Percentiles rank a stretch among this genome's conserved stretches.
Conservation (phyloP, 495 filamentous ascomycete species). For the Aspergillus hancockii region DNA sequence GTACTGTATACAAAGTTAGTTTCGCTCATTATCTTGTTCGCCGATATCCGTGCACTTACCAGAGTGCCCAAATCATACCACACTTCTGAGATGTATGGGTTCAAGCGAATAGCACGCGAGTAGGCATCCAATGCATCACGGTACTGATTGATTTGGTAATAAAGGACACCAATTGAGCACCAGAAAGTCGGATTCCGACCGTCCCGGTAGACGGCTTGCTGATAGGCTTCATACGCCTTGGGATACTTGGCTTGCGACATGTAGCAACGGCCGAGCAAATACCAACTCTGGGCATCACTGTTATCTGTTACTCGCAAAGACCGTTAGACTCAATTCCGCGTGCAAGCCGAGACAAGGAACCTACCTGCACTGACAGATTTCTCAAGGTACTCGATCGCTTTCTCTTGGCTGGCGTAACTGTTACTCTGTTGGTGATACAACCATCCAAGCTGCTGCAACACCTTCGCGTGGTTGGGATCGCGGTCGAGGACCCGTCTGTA, state of each 20-base stretch:
- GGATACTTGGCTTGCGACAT: constrained; percentile 99
- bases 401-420: constrained; percentile 86
- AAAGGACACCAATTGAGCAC: constrained; percentile 99
- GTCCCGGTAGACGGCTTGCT: constrained; percentile 98
- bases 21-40: constrained; percentile 3
- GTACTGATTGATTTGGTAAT: constrained; percentile 99
- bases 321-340: constrained; percentile 2
- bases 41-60: constrained; percentile 55
- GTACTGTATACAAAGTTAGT: constrained; percentile 51
- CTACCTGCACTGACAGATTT: constrained; percentile 93
- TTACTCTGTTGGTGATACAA: constrained; percentile 94
- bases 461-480: constrained; percentile 96
- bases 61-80: constrained; percentile 99
- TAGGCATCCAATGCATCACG: constrained; percentile 98
- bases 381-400: constrained; percentile 95
- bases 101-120: constrained; percentile 94
- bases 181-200: constrained; percentile 99
- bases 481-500: constrained; percentile 92
- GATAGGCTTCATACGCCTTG: constrained; percentile 98
- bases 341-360: constrained; percentile 26
- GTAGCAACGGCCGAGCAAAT: constrained; percentile 95
- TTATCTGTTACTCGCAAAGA: constrained; percentile 60
- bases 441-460: constrained; percentile 97
- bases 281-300: constrained; percentile 97
- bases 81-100: constrained; percentile 98